Evolutionary conservation across 305 asterid genomes (phyloP), one percentile per base, ranked within the genome.

Genomic region (Striga hermonthica): DNA sequence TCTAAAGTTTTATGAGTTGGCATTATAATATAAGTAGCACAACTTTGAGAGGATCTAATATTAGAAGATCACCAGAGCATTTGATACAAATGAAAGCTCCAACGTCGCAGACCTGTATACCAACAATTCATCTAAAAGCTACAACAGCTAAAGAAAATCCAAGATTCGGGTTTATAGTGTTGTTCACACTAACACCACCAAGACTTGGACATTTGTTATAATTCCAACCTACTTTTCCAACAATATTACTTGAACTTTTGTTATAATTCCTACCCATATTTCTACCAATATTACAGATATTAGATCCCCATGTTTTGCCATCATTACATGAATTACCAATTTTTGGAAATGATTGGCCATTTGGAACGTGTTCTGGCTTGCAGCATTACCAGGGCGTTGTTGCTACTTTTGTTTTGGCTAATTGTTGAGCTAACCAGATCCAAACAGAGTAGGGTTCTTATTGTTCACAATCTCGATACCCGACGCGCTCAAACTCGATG

Each of bases 391-490:
- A 3, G 93, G 43, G 73, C 88, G 69, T 84, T 85, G 64, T 66
- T 72, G 63, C 66, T 66, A 37, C 84, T 74, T 83, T 83, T 92
- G 76, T 75, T 92, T 75, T 67, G 84, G 28, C 93, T 87, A 65
- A 82, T 62, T 11, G 93, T 86, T 0, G 90, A 83, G 75, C 78
- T 78, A 53, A 92, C 77, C 87, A 92, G 80, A 83, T 92, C 96
- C 84, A 55, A 92, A 92, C 88, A 92, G 71, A 76, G 79, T 86
- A 10, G 96, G 91, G 79, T 87, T 86, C 79, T 92, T 89, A 73
- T 58, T 65, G 68, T 89, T 87, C 65, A 73, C 82, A 59, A 85
- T 49, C 16, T 95, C 96, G 62, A 78, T 39, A 54, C 70, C 74
- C 6, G 84, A 67, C 4, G 53, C 66, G 9, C 70, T 53, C 61